phyloP scores from a whole-genome alignment of 257 asterid genomes.

The Solanum paucissectum region DNA sequence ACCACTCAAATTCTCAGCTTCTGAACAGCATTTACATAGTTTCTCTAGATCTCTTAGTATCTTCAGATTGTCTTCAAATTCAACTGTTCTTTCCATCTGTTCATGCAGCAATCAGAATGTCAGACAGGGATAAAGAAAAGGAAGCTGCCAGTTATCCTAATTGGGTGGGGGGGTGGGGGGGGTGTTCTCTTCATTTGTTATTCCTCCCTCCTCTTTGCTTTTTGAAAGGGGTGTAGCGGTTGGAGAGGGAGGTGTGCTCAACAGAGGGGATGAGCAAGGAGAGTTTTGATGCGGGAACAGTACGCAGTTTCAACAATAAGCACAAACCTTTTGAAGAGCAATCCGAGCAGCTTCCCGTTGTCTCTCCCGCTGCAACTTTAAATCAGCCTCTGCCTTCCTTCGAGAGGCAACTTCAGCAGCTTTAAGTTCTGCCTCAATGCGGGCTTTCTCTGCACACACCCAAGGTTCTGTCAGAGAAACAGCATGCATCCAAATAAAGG shows the following conservation, averaged over 20 bases:
- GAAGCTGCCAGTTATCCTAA: background rate
- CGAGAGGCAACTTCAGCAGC: conserved; percentile 44
- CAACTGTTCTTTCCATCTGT: conserved; percentile 47
- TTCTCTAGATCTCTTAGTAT: conserved; percentile 34
- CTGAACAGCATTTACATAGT: conserved; percentile 21
- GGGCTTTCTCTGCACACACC: conserved; percentile 44
- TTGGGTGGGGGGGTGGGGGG: background rate
- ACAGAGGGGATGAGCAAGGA: background rate
- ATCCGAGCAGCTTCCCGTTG: conserved; percentile 58
- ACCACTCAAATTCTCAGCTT: background rate
- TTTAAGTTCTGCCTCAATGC: conserved; percentile 52
- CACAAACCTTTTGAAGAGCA: conserved; percentile 42
- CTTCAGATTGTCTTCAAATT: conserved; percentile 22
- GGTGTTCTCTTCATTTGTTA: background rate
- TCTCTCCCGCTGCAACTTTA: conserved; percentile 29
- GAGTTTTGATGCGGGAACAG: background rate
- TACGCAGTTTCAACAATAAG: background rate
- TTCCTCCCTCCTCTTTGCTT: background rate
- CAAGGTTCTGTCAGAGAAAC: background rate
- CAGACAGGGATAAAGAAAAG: background rate
- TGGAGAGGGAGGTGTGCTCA: background rate
- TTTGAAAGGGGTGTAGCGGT: background rate
- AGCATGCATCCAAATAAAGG: background rate
- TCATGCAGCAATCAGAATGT: background rate
- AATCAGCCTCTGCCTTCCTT: conserved; percentile 21